Evolutionary conservation across 2,329 filamentous ascomycete genomes (phyloP).

Genomic region (Hymenoscyphus repandus): DNA sequence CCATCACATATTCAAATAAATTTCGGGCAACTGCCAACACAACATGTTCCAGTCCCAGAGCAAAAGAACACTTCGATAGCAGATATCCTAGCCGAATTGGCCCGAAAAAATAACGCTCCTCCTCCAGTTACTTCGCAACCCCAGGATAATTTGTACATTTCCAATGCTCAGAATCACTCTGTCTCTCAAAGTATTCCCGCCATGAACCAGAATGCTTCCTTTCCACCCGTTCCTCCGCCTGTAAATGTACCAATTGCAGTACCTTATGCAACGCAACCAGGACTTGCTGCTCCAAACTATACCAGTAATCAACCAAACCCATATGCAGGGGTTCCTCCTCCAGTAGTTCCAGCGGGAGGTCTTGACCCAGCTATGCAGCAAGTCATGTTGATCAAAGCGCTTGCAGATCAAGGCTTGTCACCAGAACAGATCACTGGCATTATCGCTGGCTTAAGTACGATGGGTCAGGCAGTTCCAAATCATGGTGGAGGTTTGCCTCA

Average conservation of each 20-base stretch:
- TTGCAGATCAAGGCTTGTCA: constrained; percentile 69
- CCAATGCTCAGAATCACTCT: constrained; percentile 40
- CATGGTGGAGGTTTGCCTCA: constrained; percentile 29
- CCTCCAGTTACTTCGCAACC: constrained; percentile 29
- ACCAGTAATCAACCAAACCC: constrained; percentile 33
- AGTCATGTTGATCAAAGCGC: constrained; percentile 67
- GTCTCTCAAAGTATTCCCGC: constrained; percentile 24
- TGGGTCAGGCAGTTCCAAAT: constrained; percentile 20
- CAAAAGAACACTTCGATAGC: constrained; percentile 57
- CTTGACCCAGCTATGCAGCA: constrained; percentile 57
- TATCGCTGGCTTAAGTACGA: constrained; percentile 29
- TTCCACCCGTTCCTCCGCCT: constrained; percentile 45
- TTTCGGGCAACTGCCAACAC: constrained; percentile 29
- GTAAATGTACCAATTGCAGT: constrained; percentile 49
- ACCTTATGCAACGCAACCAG: constrained; percentile 25
- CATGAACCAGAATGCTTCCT: constrained; percentile 25
- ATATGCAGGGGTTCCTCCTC: constrained; percentile 33
- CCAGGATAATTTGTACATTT: constrained; percentile 33
- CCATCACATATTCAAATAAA: constrained; percentile 36
- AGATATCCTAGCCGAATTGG: constrained; percentile 75
- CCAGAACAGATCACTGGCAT: constrained; percentile 65
- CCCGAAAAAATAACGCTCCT: constrained; percentile 61
- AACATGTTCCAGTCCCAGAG: constrained; percentile 35
- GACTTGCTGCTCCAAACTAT: constrained; percentile 34
- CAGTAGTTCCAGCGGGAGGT: constrained; percentile 33